Evolutionary conservation across 1,284 basidiomycete genomes (phyloP).

Genomic region (Vanrija humicola): DNA sequence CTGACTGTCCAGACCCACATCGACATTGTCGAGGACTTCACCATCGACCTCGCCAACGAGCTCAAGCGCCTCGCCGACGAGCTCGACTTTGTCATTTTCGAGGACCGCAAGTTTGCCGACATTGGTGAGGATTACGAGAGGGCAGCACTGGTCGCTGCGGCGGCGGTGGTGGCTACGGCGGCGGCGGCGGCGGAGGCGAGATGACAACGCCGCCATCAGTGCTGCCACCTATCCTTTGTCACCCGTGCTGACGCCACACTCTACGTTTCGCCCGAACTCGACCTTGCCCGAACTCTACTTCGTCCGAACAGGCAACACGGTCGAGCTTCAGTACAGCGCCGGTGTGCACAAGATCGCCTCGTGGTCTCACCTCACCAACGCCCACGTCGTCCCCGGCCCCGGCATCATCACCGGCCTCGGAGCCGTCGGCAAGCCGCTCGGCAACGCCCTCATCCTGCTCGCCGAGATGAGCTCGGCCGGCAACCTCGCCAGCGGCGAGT

Average conservation of each 20-base stretch:
- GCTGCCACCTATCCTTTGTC: neutral
- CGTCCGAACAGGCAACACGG: conserved; percentile 78
- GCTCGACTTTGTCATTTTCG: conserved; percentile 95
- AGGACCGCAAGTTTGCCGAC: conserved; percentile 98
- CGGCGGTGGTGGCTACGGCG: neutral
- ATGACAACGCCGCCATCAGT: neutral
- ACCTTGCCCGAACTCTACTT: neutral
- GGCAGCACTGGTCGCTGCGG: neutral
- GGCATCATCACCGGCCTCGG: conserved; percentile 86
- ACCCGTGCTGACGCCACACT: neutral
- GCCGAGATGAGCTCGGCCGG: conserved; percentile 96
- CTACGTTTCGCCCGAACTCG: neutral
- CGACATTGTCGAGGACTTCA: conserved; percentile 92
- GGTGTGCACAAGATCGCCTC: conserved; percentile 91
- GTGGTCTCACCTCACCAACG: conserved; percentile 98
- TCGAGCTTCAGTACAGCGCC: conserved; percentile 87
- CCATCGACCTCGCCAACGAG: conserved; percentile 64
- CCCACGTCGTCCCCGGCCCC: conserved; percentile 90
- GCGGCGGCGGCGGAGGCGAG: neutral
- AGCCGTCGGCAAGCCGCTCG: conserved; percentile 76
- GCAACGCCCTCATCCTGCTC: conserved; percentile 82
- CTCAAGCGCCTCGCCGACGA: conserved; percentile 69
- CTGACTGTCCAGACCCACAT: conserved; percentile 73
- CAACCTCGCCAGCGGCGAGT: conserved; percentile 74
- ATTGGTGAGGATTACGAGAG: conserved; percentile 64